Conservation (phyloP, 169 alveolate species). For the Cryptosporidium baileyi region DNA sequence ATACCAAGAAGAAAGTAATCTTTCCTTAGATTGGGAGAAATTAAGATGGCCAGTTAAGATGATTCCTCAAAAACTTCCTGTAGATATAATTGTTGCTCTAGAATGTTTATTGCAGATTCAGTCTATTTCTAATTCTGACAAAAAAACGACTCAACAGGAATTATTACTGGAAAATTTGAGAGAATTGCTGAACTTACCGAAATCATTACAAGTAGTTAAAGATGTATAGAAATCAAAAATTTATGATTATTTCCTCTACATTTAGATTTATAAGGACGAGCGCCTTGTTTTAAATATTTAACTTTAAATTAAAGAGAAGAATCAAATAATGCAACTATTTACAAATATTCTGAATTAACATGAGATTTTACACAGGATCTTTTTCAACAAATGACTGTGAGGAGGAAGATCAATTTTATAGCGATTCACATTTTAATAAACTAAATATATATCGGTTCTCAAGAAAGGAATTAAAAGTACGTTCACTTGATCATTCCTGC, state of each 20-base stretch:
- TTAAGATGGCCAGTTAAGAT: constrained; percentile 53
- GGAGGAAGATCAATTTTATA: too few relatives aligned
- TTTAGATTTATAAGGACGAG: neutral
- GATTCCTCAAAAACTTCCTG: constrained; percentile 66
- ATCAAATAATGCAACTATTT: neutral
- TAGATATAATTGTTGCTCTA: constrained; percentile 44
- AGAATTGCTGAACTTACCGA: constrained; percentile 34
- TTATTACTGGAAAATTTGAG: constrained; percentile 23
- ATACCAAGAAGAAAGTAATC: constrained; percentile 10
- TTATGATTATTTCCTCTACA: too few relatives aligned
- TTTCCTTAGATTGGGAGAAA: constrained; percentile 35
- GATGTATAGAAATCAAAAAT: neutral
- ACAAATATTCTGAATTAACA: too few relatives aligned
- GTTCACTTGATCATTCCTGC: constrained; percentile 9
- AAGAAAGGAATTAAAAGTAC: constrained; percentile 8
- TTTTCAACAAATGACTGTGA: too few relatives aligned
- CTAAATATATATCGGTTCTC: constrained; percentile 15
- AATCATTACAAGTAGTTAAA: neutral
- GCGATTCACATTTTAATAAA: constrained; percentile 1
- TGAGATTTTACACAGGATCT: too few relatives aligned
- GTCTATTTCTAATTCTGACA: constrained; percentile 4
- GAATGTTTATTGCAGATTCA: constrained; percentile 38
- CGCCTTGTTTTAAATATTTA: neutral
- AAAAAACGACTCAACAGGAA: neutral
- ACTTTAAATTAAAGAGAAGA: neutral